phyloP scores from a whole-genome alignment of 2,329 filamentous ascomycete genomes.

The Coniochaeta ligniaria region DNA sequence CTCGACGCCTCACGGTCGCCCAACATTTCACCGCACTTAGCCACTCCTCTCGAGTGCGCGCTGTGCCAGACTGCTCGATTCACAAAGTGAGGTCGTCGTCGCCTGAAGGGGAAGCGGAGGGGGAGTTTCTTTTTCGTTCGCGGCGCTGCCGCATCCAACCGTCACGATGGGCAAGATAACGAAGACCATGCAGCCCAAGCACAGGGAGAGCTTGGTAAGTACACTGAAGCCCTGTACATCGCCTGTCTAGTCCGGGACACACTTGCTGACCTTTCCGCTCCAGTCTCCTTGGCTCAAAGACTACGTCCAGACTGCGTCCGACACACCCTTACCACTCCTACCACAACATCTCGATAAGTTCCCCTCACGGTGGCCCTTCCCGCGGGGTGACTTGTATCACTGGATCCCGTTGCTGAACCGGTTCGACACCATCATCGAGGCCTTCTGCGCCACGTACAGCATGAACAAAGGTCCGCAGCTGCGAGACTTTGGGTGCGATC shows the following conservation, averaged over 20 bases:
- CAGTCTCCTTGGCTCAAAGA: slow-evolving; percentile 83
- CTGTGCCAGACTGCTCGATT: neutral
- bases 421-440: slow-evolving; percentile 82
- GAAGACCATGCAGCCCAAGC: slow-evolving; percentile 60
- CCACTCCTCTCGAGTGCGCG: neutral
- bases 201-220: slow-evolving; percentile 59
- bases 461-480: slow-evolving; percentile 75
- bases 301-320: slow-evolving; percentile 67
- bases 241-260: neutral
- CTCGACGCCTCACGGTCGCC: neutral
- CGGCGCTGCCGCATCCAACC: slow-evolving; percentile 51
- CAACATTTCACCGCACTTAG: neutral
- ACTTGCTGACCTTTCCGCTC: slow-evolving; percentile 17
- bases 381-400: slow-evolving; percentile 91
- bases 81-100: slow-evolving; percentile 29
- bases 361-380: slow-evolving; percentile 88
- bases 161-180: slow-evolving; percentile 62
- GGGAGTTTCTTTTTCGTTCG: slow-evolving; percentile 40
- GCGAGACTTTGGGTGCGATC: slow-evolving; percentile 61
- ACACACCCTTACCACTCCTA: slow-evolving; percentile 66
- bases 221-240: slow-evolving; percentile 3
- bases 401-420: slow-evolving; percentile 94
- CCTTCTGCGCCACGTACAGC: slow-evolving; percentile 73
- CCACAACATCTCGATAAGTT: slow-evolving; percentile 72
- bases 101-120: slow-evolving; percentile 45